Evolutionary conservation across 2,329 filamentous ascomycete genomes (phyloP).

Genomic region (Cladobotryum protrusum): DNA sequence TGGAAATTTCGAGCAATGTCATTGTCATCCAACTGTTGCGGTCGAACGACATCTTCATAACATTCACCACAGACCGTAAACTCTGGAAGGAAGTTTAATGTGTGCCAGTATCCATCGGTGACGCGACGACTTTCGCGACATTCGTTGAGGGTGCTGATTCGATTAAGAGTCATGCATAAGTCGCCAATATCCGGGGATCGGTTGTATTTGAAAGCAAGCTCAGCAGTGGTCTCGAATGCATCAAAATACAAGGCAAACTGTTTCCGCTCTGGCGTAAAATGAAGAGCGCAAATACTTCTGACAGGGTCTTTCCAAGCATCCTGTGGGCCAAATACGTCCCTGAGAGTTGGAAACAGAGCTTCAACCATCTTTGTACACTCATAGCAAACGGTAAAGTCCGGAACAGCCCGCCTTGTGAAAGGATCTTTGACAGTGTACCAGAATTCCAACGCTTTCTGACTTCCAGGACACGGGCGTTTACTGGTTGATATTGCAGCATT

Average conservation of each 20-base stretch:
- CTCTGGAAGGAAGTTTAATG: constrained; percentile 66
- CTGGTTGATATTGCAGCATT: constrained; percentile 46
- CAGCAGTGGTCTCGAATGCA: constrained; percentile 51
- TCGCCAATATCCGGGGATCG: constrained; percentile 50
- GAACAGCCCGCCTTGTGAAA: constrained; percentile 54
- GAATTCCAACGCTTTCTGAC: constrained; percentile 47
- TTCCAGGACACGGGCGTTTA: constrained; percentile 52
- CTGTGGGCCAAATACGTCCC: constrained; percentile 56
- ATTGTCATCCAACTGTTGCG: constrained; percentile 47
- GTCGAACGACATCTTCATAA: constrained; percentile 72
- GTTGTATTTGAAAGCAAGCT: constrained; percentile 39
- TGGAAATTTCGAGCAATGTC: constrained; percentile 61
- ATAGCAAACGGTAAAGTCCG: constrained; percentile 69
- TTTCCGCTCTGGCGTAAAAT: constrained; percentile 46
- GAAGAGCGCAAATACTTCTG: constrained; percentile 62
- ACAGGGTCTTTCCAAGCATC: constrained; percentile 40
- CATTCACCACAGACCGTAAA: constrained; percentile 85
- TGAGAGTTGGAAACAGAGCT: constrained; percentile 65
- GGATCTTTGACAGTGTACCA: constrained; percentile 76
- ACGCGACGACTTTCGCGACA: constrained; percentile 61
- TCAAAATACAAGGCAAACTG: constrained; percentile 57
- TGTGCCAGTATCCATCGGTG: constrained; percentile 65
- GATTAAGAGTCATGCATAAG: constrained; percentile 58
- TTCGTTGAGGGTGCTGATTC: constrained; percentile 51
- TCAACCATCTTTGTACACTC: constrained; percentile 68